Evolutionary conservation across 2,329 filamentous ascomycete genomes (phyloP), one percentile per base, ranked within the genome.

Genomic region (Exophiala spinifera): DNA sequence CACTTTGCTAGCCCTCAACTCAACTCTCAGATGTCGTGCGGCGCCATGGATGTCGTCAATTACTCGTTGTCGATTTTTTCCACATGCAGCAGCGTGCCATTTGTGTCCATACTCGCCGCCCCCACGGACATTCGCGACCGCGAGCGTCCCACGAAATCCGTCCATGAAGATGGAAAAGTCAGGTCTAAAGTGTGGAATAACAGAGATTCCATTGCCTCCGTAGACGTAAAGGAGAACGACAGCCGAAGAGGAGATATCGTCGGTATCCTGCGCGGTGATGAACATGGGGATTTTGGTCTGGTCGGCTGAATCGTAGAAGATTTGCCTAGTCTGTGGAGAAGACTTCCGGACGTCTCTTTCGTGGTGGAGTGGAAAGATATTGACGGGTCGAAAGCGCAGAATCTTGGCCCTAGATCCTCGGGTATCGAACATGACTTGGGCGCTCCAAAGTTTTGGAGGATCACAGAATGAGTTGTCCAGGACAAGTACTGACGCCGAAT

Each of bases 231-330:
- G 23, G 8, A 25, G 23, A 8, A 25, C 23, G 8, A 8, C 23
- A 4, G 23, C 23, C 23, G 23, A 4, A 8, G 23, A 4, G 23
- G 23, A 25, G 23, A 4, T 25, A 7, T 4, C 17, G 23, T 19
- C n/a, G 11, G 48, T 19, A 11, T 15, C 3, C 14, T 3, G 31
- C 8, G 33, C 28, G 17, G 50, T 53, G 17, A 53, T 31, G 31
- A 53, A 53, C 50, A 53, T 53, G 13, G 50, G 50, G n/a, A 53
- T 33, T n/a, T 19, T 15, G 14, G 50, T 53, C 13, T 11, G n/a
- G 43, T 53, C 50, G 43, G 23, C 17, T 10, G 50, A 53, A 20
- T 40, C 13, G 50, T 53, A 53, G 50, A 53, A 53, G 25, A 47
- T 28, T 40, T 53, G 50, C 10, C 19, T 46, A 0, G 50, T 53